phyloP scores from a whole-genome alignment of 768 basidiomycete species.

The Pleurotus citrinopileatus region DNA sequence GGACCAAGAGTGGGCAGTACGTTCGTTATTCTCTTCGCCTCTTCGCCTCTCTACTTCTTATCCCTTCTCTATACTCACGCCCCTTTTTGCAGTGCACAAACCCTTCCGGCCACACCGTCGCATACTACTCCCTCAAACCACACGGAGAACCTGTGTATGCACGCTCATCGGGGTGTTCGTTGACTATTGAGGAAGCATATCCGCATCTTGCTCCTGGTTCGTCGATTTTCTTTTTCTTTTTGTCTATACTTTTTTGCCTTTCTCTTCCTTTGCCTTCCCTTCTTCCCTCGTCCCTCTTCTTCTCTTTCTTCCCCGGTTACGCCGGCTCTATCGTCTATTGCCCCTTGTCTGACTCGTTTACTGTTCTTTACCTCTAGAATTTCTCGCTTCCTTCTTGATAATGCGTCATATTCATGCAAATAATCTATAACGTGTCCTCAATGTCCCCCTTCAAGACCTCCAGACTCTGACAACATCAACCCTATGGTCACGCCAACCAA shows the following conservation, averaged over 20 bases:
- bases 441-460: no score
- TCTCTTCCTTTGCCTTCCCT: background rate
- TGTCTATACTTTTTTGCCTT: no score
- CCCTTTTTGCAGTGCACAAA: conserved; percentile 48
- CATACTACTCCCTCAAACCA: conserved; percentile 57
- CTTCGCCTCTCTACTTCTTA: background rate
- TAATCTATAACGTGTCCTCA: conserved; percentile 23
- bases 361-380: no score
- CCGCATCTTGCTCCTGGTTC: conserved; percentile 54
- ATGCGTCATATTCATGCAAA: conserved; percentile 60
- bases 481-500: no score
- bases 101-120: conserved; percentile 45
- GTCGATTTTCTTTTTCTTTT: no score
- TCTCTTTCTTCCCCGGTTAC: conserved; percentile 11
- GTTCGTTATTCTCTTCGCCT: conserved; percentile 18
- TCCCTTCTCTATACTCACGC: conserved; percentile 3
- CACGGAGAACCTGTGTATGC: conserved; percentile 52
- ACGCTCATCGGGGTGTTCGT: conserved; percentile 56
- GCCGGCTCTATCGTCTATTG: no score
- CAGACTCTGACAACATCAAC: no score
- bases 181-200: conserved; percentile 62
- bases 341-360: no score
- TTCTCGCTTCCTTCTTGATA: conserved; percentile 58
- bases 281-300: background rate
- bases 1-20: conserved; percentile 65